Percentiles rank a stretch among this genome's conserved stretches.
These are phyloP conservation scores for Papiliotrema flavescens DNA, from an alignment of 1,284 basidiomycete genomes.

Conservation along the genomic window DNA sequence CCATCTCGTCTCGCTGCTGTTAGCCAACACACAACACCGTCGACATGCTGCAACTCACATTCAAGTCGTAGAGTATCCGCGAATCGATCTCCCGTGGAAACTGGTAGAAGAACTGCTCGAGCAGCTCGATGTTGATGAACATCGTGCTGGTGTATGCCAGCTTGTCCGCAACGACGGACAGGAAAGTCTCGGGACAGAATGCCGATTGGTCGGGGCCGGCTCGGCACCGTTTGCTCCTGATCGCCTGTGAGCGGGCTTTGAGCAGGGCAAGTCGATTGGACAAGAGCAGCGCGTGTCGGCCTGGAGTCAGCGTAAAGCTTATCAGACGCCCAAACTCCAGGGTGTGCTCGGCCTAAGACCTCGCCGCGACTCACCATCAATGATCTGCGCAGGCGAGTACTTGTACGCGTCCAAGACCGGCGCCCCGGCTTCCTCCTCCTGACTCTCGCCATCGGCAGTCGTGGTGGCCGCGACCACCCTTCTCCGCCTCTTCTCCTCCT, in stretches of 20 bases:
- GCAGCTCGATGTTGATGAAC: constrained; percentile 97
- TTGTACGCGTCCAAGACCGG: constrained; percentile 66
- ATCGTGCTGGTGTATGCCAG: constrained; percentile 92
- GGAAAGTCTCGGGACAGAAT: constrained; percentile 94
- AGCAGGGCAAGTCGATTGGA: constrained; percentile 75
- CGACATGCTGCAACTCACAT: constrained; percentile 51
- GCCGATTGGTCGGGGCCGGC: constrained; percentile 78
- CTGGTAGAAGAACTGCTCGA: constrained; percentile 98
- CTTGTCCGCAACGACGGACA: constrained; percentile 95
- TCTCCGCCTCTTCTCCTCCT: constrained; percentile 59
- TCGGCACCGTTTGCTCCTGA: constrained; percentile 84
- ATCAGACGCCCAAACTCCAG: background rate
- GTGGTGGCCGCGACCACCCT: constrained; percentile 52
- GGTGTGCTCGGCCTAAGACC: background rate
- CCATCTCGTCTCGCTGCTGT: constrained; percentile 22
- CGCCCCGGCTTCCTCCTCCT: constrained; percentile 45
- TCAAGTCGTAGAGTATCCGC: constrained; percentile 85
- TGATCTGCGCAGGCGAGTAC: constrained; percentile 83
- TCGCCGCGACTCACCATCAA: constrained; percentile 65
- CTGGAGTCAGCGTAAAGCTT: too few species aligned
- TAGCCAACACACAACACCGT: background rate
- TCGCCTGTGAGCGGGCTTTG: constrained; percentile 73
- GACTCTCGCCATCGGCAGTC: constrained; percentile 21
- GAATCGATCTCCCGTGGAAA: constrained; percentile 98
- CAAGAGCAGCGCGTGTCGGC: constrained; percentile 86